Evolutionary conservation across 495 filamentous ascomycete species (phyloP).

Genomic region (Cercophora sp.): DNA sequence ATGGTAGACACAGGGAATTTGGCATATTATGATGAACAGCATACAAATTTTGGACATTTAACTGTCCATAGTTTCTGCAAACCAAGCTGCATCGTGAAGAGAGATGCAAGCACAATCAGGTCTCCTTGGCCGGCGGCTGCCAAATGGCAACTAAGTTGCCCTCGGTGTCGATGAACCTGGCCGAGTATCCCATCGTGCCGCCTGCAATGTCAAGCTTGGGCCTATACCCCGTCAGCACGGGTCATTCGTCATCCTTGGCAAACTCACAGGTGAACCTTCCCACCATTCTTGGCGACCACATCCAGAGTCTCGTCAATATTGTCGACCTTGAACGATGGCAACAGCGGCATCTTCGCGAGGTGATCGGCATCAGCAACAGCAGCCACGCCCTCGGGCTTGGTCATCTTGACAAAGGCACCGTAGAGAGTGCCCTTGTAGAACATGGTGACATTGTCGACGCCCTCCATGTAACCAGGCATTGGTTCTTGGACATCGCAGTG

Average conservation of each 20-base stretch:
- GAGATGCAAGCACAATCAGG: too few relatives aligned
- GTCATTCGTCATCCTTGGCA: background rate
- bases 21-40: too few relatives aligned
- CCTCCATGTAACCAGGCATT: conserved; percentile 5
- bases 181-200: conserved; percentile 4
- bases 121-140: conserved; percentile 4
- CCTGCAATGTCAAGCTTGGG: conserved; percentile 6
- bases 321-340: background rate
- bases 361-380: background rate
- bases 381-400: background rate
- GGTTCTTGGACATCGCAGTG: background rate
- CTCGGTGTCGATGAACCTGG: conserved; percentile 10
- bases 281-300: background rate
- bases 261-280: conserved; percentile 10
- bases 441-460: conserved; percentile 3
- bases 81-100: too few relatives aligned
- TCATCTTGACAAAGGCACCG: conserved; percentile 14
- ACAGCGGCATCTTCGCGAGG: conserved; percentile 1
- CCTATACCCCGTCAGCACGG: background rate
- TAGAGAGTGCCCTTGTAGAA: conserved; percentile 6
- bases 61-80: too few relatives aligned
- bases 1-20: too few relatives aligned
- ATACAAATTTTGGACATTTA: too few relatives aligned
- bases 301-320: conserved; percentile 1
- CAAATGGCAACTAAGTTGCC: conserved; percentile 9